Evolutionary conservation across 1,139 yeast species (phyloP), one percentile per base, ranked within the genome.

Genomic region (Debaryomycetaceae sp.): DNA sequence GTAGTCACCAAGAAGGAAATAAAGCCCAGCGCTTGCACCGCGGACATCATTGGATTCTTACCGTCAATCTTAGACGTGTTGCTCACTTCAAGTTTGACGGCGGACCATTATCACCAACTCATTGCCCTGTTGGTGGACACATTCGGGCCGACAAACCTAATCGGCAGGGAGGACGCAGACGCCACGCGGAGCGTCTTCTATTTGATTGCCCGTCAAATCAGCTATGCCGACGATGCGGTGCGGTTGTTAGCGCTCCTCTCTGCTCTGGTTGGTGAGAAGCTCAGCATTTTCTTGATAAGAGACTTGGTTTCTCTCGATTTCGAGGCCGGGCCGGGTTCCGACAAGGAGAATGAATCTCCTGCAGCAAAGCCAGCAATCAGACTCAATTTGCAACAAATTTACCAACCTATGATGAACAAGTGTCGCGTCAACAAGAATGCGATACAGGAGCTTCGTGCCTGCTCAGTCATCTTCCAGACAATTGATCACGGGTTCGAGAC

Each of bases 41-140:
- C 37, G 32, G 63, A 58, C 29, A 46, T 62, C 8, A 51, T 60
- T 25, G 65, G 61, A 20, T 54, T 48, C 28, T 34, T 62, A 13
- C 62, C 65, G 1, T 34, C 39, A 17, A 45, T 54, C 3, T 41
- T 61, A 25, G 45, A 43, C 7, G 38, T 43, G 3, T 40, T 61
- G 21, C 49, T 58, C 29, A 39, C 0, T 31, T 51, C 5, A 36
- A 51, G 0, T 51, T 42, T 29, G 57, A 48, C 4, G 30, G n/a
- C n/a, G n/a, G n/a, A 37, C 9, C 37, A 49, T 1, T 41, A 47
- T 34, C 45, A 47, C 19, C 34, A 56, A 7, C 23, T 56, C 5
- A 39, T 48, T 13, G 47, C 43, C n/a, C n/a, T n/a, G 27, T 41
- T 61, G 28, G 53, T 51, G 29, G 66, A 61, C 22, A 49, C 64